Conservation (phyloP, 257 asterid species). For the Solanum chilense region DNA sequence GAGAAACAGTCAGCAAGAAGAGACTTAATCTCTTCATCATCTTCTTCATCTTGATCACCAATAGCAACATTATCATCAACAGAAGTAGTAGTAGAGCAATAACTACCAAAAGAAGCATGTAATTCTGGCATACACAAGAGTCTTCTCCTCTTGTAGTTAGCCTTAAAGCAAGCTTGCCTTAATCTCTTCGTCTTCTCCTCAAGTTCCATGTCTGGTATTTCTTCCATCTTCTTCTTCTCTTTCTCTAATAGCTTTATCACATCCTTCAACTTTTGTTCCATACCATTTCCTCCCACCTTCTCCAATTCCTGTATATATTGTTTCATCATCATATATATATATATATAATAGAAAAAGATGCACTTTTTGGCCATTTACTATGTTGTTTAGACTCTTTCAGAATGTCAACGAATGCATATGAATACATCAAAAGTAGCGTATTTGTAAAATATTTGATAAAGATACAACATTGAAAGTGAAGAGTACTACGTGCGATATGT, state of each 20-base stretch:
- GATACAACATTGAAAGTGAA: no score
- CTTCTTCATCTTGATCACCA: neutral
- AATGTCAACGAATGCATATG: no score
- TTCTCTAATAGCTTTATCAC: constrained; percentile 26
- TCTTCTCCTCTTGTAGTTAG: constrained; percentile 53
- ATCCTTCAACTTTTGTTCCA: constrained; percentile 24
- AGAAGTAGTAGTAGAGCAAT: neutral
- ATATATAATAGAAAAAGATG: no score
- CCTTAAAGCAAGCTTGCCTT: constrained; percentile 54
- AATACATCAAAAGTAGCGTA: no score
- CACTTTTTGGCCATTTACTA: no score
- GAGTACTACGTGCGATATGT: neutral
- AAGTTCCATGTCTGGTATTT: constrained; percentile 41
- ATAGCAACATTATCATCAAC: neutral
- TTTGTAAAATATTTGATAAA: no score
- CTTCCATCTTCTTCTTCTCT: constrained; percentile 35
- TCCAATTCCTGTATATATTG: constrained; percentile 31
- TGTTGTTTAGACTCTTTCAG: no score
- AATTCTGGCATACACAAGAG: constrained; percentile 10
- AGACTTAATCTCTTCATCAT: constrained; percentile 26
- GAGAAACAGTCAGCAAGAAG: constrained; percentile 28
- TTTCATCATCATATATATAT: neutral
- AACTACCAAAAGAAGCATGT: neutral
- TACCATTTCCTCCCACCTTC: constrained; percentile 23
- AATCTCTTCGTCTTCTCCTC: constrained; percentile 49